phyloP scores from a whole-genome alignment of 108 stramenopile species.

The Aurantiochytrium sp. region DNA sequence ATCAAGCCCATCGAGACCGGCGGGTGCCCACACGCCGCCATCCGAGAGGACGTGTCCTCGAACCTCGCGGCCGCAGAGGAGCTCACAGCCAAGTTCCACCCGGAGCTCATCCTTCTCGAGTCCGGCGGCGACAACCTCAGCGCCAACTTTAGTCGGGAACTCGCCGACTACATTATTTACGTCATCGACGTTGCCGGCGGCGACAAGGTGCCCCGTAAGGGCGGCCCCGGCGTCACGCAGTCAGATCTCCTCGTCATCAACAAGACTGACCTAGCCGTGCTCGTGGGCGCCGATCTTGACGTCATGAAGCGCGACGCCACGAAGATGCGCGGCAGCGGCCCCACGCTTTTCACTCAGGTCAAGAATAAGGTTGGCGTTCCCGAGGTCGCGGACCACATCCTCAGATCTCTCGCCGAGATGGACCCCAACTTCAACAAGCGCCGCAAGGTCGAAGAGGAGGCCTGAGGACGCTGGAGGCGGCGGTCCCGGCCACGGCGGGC shows the following conservation, averaged over 20 bases:
- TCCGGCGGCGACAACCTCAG: constrained; percentile 97
- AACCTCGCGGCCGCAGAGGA: constrained; percentile 86
- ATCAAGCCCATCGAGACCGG: constrained; percentile 94
- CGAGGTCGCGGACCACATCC: constrained; percentile 38
- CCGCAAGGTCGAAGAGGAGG: neutral
- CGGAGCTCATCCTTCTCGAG: constrained; percentile 79
- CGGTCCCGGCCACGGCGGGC: no score
- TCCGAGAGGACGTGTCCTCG: constrained; percentile 89
- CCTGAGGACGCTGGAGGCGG: no score
- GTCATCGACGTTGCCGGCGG: constrained; percentile 98
- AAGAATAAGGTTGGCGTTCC: constrained; percentile 64
- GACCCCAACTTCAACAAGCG: neutral
- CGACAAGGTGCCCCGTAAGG: constrained; percentile 96
- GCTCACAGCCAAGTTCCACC: constrained; percentile 66
- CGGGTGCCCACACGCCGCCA: constrained; percentile 94
- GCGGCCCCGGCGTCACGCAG: constrained; percentile 95
- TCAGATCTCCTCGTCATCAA: constrained; percentile 89
- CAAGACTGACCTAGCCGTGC: constrained; percentile 93
- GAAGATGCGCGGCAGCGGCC: constrained; percentile 78
- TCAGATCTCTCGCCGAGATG: neutral
- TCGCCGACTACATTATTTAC: constrained; percentile 93
- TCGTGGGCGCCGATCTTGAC: constrained; percentile 86
- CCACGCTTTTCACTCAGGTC: constrained; percentile 86
- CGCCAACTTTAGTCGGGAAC: constrained; percentile 85
- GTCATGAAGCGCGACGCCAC: constrained; percentile 86